phyloP scores from a whole-genome alignment of 2,329 filamentous ascomycete genomes.

The Stagonosporopsis cucurbitacearum region DNA sequence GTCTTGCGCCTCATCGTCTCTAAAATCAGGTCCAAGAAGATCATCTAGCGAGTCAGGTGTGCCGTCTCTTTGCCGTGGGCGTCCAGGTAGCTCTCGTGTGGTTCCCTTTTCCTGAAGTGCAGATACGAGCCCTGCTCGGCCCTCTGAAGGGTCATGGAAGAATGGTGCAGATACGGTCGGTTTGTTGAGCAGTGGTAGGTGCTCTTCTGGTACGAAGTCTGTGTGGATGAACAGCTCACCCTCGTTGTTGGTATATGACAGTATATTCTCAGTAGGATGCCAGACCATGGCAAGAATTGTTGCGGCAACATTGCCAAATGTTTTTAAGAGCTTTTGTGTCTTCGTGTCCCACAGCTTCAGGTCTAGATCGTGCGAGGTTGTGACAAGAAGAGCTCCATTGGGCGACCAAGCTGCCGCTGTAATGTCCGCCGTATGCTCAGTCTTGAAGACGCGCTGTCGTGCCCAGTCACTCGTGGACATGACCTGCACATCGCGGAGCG shows the following conservation, averaged over 20 bases:
- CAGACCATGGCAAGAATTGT: slow-evolving; percentile 87
- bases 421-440: slow-evolving; percentile 82
- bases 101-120: slow-evolving; percentile 60
- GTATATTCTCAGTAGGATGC: slow-evolving; percentile 87
- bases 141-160: slow-evolving; percentile 77
- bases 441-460: slow-evolving; percentile 78
- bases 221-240: slow-evolving; percentile 93
- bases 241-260: slow-evolving; percentile 90
- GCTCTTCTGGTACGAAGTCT: slow-evolving; percentile 64
- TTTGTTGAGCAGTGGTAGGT: slow-evolving; percentile 58
- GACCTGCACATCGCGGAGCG: slow-evolving; percentile 78
- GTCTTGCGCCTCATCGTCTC: slow-evolving; percentile 54
- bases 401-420: slow-evolving; percentile 92
- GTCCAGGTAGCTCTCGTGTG: slow-evolving; percentile 59
- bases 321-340: slow-evolving; percentile 80
- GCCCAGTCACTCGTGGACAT: slow-evolving; percentile 91
- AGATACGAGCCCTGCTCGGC: slow-evolving; percentile 70
- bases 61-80: slow-evolving; percentile 60
- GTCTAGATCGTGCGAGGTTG: slow-evolving; percentile 64
- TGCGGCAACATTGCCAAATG: slow-evolving; percentile 71
- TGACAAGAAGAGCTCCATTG: slow-evolving; percentile 85
- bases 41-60: slow-evolving; percentile 81
- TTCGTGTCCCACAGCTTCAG: slow-evolving; percentile 87
- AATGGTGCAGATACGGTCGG: slow-evolving; percentile 79
- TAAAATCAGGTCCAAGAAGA: slow-evolving; percentile 70